Evolutionary conservation across 148 eudicot genomes (phyloP).

Genomic region (Limonium bicolor): DNA sequence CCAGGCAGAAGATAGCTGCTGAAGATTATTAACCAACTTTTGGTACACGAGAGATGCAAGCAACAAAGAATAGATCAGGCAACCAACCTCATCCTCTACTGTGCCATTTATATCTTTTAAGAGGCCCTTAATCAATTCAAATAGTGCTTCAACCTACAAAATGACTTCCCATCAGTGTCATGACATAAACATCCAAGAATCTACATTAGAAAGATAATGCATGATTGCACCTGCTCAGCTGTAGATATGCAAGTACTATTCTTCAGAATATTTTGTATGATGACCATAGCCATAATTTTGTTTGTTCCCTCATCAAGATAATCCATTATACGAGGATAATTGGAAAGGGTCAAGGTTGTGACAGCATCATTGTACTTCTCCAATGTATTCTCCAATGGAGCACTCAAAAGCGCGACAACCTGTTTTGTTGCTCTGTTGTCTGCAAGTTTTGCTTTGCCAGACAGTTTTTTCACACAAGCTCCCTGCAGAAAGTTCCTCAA

Average conservation of each 20-base stretch:
- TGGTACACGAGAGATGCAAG: no score
- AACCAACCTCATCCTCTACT: conserved; percentile 54
- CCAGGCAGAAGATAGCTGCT: no score
- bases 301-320: conserved; percentile 87
- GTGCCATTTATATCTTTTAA: conserved; percentile 61
- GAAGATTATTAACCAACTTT: no score
- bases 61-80: background rate
- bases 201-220: background rate
- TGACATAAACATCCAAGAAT: conserved; percentile 9
- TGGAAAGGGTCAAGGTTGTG: conserved; percentile 77
- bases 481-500: conserved; percentile 37
- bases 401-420: conserved; percentile 94
- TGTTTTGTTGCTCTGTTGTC: conserved; percentile 90
- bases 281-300: conserved; percentile 94
- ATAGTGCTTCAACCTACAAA: conserved; percentile 85
- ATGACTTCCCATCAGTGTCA: no score
- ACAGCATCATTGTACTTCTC: conserved; percentile 92
- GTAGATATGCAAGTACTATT: conserved; percentile 65
- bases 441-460: conserved; percentile 77
- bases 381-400: conserved; percentile 89
- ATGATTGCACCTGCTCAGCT: conserved; percentile 54
- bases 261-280: conserved; percentile 78
- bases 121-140: conserved; percentile 85
- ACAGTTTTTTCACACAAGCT: conserved; percentile 78
- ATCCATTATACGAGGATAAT: conserved; percentile 96